Conservation (phyloP, 345 rosid species). For the Alliaria petiolata region DNA sequence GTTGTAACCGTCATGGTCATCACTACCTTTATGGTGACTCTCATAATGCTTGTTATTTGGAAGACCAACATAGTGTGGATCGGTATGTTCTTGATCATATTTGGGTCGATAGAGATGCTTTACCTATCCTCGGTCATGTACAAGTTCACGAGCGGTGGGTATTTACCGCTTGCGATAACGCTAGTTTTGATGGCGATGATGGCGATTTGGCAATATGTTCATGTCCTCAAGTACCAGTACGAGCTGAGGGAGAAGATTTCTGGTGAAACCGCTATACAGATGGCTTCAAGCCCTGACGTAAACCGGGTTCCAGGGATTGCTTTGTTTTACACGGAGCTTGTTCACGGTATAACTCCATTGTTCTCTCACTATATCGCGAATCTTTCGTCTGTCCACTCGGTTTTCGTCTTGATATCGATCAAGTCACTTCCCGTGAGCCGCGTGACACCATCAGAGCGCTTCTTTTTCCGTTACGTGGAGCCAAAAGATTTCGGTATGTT, state of each 20-base stretch:
- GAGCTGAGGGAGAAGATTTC: conserved; percentile 67
- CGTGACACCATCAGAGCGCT: conserved; percentile 50
- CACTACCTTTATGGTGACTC: conserved; percentile 53
- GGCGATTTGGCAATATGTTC: conserved; percentile 70
- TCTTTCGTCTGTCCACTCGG: conserved; percentile 58
- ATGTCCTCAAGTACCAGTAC: conserved; percentile 40
- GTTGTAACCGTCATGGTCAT: conserved; percentile 64
- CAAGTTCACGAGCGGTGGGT: conserved; percentile 66
- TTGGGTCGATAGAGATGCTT: conserved; percentile 37
- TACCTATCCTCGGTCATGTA: conserved; percentile 51
- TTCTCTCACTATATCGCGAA: conserved; percentile 58
- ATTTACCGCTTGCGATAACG: conserved; percentile 47
- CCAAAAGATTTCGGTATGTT: conserved; percentile 60
- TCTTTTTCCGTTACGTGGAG: conserved; percentile 59
- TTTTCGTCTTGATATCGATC: conserved; percentile 63
- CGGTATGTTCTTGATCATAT: conserved; percentile 37
- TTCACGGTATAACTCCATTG: conserved; percentile 74
- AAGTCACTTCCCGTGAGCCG: conserved; percentile 57
- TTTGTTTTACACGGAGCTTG: conserved; percentile 67
- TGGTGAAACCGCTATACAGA: conserved; percentile 33
- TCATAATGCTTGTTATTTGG: conserved; percentile 74
- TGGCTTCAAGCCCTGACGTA: conserved; percentile 36
- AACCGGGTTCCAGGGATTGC: conserved; percentile 63
- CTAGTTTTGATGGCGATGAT: conserved; percentile 41
- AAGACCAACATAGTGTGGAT: conserved; percentile 45